A percentile compares a stretch with the other conserved stretches of the same genome.
Conservation (phyloP, 2,329 filamentous ascomycete species). For the Juglanconis juglandina region DNA sequence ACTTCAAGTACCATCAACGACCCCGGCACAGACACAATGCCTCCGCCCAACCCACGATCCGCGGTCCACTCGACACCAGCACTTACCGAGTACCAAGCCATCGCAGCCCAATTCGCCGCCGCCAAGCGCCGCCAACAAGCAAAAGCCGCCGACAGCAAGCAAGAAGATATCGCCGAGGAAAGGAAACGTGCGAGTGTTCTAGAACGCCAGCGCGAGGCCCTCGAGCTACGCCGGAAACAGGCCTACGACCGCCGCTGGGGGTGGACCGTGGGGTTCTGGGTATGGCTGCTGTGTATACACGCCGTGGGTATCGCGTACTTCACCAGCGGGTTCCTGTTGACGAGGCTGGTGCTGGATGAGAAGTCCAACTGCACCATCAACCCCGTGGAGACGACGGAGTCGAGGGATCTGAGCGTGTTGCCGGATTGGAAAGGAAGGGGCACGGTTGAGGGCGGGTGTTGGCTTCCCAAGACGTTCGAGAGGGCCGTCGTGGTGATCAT, state of each 20-base stretch:
- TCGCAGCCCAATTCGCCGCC: conserved; percentile 51
- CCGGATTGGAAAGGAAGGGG: conserved; percentile 39
- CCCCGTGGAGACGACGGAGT: conserved; percentile 50
- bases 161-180: conserved; percentile 18
- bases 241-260: conserved; percentile 52
- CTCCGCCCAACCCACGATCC: conserved; percentile 23
- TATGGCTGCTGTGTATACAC: conserved; percentile 71
- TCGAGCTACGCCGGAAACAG: conserved; percentile 46
- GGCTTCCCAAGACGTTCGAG: conserved; percentile 92
- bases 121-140: conserved; percentile 49
- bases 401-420: conserved; percentile 34
- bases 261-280: conserved; percentile 65
- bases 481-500: conserved; percentile 88
- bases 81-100: conserved; percentile 47
- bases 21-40: conserved; percentile 23
- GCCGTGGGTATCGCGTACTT: conserved; percentile 83
- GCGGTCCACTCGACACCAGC: conserved; percentile 23
- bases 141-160: conserved; percentile 33
- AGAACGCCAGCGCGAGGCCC: conserved; percentile 42
- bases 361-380: conserved; percentile 63
- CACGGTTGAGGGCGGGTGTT: conserved; percentile 69
- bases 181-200: conserved; percentile 35
- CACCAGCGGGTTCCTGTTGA: conserved; percentile 90
- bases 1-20: neutral
- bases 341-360: conserved; percentile 74